These are phyloP conservation scores for Cryptococcus sp. DNA, from an alignment of 1,284 basidiomycete genomes.

Conservation along the genomic window DNA sequence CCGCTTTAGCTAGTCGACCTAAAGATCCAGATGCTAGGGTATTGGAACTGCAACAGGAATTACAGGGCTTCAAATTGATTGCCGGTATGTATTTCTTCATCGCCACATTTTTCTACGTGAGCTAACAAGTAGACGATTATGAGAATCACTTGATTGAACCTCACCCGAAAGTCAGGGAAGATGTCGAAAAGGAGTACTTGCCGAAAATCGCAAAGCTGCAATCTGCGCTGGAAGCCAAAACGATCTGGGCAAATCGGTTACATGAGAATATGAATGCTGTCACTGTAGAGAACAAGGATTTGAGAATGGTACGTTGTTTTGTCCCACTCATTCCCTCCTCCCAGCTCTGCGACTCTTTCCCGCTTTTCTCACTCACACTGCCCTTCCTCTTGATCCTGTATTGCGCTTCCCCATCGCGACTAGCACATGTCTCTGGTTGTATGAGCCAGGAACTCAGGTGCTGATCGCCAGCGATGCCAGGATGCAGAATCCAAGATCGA, in stretches of 20 bases:
- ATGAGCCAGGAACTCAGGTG: background rate
- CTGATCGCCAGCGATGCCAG: constrained; percentile 20
- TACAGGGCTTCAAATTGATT: constrained; percentile 41
- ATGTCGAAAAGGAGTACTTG: constrained; percentile 73
- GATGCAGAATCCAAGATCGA: constrained; percentile 40
- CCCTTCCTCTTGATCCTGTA: background rate
- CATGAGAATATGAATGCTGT: constrained; percentile 41
- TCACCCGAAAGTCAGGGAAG: constrained; percentile 65
- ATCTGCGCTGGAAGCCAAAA: constrained; percentile 53
- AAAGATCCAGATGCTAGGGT: constrained; percentile 33
- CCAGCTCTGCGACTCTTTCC: background rate
- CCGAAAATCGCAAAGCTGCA: constrained; percentile 60
- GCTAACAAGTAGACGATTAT: constrained; percentile 36
- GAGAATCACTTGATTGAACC: constrained; percentile 61
- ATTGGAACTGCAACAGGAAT: constrained; percentile 44
- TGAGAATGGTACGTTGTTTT: constrained; percentile 22
- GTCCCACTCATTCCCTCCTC: too few species aligned
- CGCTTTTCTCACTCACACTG: background rate
- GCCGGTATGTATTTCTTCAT: constrained; percentile 27
- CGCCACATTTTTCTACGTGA: background rate
- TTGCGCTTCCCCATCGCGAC: background rate
- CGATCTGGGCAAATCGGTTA: constrained; percentile 41
- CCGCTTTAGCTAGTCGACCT: constrained; percentile 43
- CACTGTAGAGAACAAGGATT: constrained; percentile 29
- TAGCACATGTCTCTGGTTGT: background rate